Evolutionary conservation across 106 monocot species (phyloP).

Genomic region (Gastrodia elata): DNA sequence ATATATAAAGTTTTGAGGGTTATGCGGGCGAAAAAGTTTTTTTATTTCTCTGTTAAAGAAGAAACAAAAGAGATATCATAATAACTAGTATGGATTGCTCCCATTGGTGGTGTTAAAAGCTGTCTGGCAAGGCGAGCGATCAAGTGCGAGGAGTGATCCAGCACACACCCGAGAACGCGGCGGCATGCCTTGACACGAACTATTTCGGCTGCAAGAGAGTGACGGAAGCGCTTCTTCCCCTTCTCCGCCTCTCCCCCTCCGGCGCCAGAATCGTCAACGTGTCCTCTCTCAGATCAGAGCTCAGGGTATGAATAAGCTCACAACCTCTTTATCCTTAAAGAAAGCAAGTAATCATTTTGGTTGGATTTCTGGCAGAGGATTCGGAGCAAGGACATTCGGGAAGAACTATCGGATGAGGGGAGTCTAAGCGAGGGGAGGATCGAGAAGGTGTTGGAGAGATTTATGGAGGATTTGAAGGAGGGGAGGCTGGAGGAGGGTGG

Average conservation of each 20-base stretch:
- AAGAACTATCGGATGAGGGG: constrained; percentile 16
- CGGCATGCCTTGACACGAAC: constrained; percentile 52
- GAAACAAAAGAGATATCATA: too few species aligned
- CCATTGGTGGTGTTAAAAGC: too few species aligned
- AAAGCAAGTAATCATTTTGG: not conserved
- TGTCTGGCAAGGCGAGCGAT: constrained; percentile 46
- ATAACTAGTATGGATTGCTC: too few species aligned
- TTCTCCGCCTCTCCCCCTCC: constrained; percentile 40
- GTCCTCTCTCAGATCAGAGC: constrained; percentile 53
- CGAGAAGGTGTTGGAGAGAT: constrained; percentile 27
- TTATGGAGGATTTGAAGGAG: constrained; percentile 39
- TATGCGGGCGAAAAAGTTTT: too few species aligned
- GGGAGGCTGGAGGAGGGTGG: constrained; percentile 26
- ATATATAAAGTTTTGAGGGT: too few species aligned
- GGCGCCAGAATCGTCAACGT: constrained; percentile 57
- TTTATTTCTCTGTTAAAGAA: too few species aligned
- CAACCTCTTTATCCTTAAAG: not conserved
- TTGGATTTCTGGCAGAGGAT: constrained; percentile 25
- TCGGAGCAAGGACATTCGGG: constrained; percentile 25
- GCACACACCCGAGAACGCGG: constrained; percentile 35
- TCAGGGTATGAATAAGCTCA: constrained; percentile 18
- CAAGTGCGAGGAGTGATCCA: constrained; percentile 24
- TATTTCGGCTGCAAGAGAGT: constrained; percentile 62
- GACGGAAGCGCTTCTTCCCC: constrained; percentile 67
- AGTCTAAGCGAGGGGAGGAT: constrained; percentile 28